A percentile compares a stretch with the other conserved stretches of the same genome.
These are phyloP conservation scores for Ceratobasidium papillatum DNA, from an alignment of 1,284 basidiomycete species.

Conservation along the genomic window DNA sequence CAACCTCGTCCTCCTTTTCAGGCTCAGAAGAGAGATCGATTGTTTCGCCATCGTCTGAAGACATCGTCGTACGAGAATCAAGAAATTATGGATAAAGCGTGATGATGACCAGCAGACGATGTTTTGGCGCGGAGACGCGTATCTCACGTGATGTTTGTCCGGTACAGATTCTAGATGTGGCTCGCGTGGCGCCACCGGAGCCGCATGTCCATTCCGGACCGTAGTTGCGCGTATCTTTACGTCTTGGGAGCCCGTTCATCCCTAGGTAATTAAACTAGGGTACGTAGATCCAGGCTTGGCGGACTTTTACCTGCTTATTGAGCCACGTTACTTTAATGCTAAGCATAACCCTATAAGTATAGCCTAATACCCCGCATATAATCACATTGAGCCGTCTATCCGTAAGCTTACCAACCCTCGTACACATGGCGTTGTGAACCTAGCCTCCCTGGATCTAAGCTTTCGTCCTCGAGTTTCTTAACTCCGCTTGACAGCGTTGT, in stretches of 20 bases:
- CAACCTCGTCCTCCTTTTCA: background rate
- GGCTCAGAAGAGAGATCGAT: constrained; percentile 17
- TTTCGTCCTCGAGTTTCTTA: background rate
- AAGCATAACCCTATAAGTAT: background rate
- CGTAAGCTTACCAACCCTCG: too few species aligned
- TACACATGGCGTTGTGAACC: too few species aligned
- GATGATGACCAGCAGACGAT: too few species aligned
- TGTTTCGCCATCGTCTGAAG: constrained; percentile 20
- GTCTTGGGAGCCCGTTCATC: too few species aligned
- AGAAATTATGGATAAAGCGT: too few species aligned
- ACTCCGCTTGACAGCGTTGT: background rate
- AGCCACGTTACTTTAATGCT: background rate
- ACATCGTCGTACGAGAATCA: too few species aligned
- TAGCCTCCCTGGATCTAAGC: background rate
- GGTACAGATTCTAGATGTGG: background rate
- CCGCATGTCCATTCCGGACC: too few species aligned
- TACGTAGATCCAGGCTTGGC: background rate
- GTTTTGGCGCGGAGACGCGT: background rate
- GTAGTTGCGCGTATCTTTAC: too few species aligned
- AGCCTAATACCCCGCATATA: background rate
- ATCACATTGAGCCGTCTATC: too few species aligned
- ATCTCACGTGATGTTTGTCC: constrained; percentile 1
- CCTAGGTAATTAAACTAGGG: too few species aligned
- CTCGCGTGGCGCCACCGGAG: background rate
- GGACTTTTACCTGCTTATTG: background rate